Evolutionary conservation across 371 early-diverging fungal genomes (phyloP).

Genomic region (Lichtheimia ornata): DNA sequence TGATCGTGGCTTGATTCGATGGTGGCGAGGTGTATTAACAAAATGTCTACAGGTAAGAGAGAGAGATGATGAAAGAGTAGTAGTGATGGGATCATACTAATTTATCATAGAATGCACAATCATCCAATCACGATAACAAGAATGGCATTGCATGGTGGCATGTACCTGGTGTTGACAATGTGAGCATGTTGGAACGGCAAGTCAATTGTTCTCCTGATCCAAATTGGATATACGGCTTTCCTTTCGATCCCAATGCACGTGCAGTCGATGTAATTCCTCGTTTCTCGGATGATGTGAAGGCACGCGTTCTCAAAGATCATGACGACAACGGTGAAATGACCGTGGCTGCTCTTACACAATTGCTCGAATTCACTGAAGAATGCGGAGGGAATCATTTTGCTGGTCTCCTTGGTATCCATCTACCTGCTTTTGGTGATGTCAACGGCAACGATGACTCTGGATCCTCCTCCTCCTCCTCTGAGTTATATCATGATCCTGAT

Average conservation of each 20-base stretch:
- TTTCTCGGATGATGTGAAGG: slow-evolving; percentile 83
- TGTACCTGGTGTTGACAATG: slow-evolving; percentile 65
- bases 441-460: background rate
- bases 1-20: slow-evolving; percentile 69
- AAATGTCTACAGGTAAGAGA: slow-evolving; percentile 19
- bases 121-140: background rate
- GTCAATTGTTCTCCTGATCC: no score
- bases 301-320: slow-evolving; percentile 48
- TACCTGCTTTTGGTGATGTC: background rate
- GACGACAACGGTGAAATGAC: slow-evolving; percentile 33
- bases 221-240: slow-evolving; percentile 66
- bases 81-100: background rate
- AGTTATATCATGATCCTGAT: background rate
- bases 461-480: no score
- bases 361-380: slow-evolving; percentile 74
- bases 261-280: slow-evolving; percentile 62
- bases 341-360: slow-evolving; percentile 63
- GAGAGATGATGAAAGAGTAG: background rate
- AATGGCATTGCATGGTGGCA: slow-evolving; percentile 50
- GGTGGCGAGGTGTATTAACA: slow-evolving; percentile 90
- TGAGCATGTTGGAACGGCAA: slow-evolving; percentile 5
- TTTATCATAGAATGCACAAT: no score
- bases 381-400: slow-evolving; percentile 72
- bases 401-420: slow-evolving; percentile 55
- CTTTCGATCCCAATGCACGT: slow-evolving; percentile 44